A percentile compares a stretch with the other conserved stretches of the same genome.
phyloP scores from a whole-genome alignment of 2,329 filamentous ascomycete genomes.

The Aspergillus felis region DNA sequence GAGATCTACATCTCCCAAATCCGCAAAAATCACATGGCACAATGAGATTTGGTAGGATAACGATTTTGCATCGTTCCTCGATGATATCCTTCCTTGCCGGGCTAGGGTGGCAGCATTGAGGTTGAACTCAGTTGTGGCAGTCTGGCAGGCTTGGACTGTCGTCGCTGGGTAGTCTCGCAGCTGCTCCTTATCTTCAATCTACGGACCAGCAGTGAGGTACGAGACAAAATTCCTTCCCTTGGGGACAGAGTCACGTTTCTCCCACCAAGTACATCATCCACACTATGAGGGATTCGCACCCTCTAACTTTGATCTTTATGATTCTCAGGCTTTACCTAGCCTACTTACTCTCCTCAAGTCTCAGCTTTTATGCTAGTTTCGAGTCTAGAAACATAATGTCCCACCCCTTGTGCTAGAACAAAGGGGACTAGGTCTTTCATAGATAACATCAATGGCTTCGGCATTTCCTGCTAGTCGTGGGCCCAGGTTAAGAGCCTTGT shows the following conservation, averaged over 20 bases:
- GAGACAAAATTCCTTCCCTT: background rate
- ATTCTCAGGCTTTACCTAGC: background rate
- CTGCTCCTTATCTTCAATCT: background rate
- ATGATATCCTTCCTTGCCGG: background rate
- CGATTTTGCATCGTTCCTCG: background rate
- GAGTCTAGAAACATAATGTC: background rate
- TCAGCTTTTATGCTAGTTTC: background rate
- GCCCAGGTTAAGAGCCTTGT: background rate
- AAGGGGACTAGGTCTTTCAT: background rate
- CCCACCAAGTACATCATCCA: background rate
- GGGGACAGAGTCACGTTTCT: background rate
- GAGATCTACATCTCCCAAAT: background rate
- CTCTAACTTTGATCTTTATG: background rate
- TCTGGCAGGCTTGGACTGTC: background rate
- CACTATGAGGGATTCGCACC: background rate
- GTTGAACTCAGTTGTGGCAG: background rate
- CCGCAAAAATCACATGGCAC: no score
- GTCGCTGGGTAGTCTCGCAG: background rate
- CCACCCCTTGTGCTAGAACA: background rate
- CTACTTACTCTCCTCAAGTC: background rate
- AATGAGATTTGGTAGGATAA: background rate
- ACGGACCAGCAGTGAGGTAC: background rate
- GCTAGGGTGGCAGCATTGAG: background rate
- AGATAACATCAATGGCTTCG: background rate
- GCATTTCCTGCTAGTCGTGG: background rate